Evolutionary conservation across 257 asterid genomes (phyloP), one percentile per base, ranked within the genome.

Genomic region (Ilex aquifolium): DNA sequence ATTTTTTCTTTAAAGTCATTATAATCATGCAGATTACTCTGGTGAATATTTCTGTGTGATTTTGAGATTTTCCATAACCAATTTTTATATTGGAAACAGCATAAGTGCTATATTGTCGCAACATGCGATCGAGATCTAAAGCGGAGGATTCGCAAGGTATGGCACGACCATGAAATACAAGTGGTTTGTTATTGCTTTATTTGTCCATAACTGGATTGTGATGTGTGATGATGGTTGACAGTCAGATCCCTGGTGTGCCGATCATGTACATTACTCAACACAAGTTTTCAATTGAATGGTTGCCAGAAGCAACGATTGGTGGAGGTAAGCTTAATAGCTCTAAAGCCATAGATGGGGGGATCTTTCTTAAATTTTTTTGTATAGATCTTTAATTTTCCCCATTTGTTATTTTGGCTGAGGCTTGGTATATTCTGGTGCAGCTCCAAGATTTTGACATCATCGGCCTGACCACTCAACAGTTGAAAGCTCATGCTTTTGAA

Each of bases 111-210:
- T 81, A 82, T 93, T 29, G 96, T 93, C 56, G 99, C 99, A 52
- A 93, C 99, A 64, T 90, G 97, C 60, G 99, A 92, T 85, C 79
- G 99, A 65, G 96, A 93, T 67, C 77, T 93, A 74, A 93, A 93
- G 84, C 85, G 99, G 12, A 85, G 99, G 80, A 89, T 92, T 48
- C 85, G 99, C 7, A 89, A 92, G 97, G 99, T 85, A 69, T 14
- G 65, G 8, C 8, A 8, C 5, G 7, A 36, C 42, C 8, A 36
- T 0, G 8, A 36, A 36, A 36, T 36, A 36, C 8, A 1, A 36
- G 42, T 4, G 42, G 42, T 8, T 36, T 36, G 40, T 46, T 14
- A 46, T 46, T 46, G 2, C 13, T 11, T 42, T 69, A 56, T 36
- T 36, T 31, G 4, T 44, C 4, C 44, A 39, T n/a, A 13, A 3